Evolutionary conservation across 208 protist genomes (phyloP), one percentile per base, ranked within the genome.

Genomic region (Trypanosoma congolense): DNA sequence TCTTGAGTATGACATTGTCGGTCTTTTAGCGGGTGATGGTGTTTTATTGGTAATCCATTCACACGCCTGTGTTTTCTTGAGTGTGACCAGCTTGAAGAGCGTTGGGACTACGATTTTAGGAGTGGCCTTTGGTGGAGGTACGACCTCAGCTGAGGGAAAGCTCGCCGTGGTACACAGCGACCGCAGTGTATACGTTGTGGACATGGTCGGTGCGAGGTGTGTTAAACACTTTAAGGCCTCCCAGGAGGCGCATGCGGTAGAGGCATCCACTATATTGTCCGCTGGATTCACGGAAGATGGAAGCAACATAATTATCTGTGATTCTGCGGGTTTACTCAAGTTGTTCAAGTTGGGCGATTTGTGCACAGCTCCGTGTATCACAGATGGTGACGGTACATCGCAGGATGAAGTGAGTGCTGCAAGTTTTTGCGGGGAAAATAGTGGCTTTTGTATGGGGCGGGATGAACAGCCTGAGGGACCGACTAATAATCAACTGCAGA

Each of bases 401-500:
- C 2, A 26, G 2, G 33, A 22, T 8, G 24, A 43, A 9, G n/a
- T 18, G 12, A 35, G 18, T 24, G 33, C 61, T 3, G 28, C 29
- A 35, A 14, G 54, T 24, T 44, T 54, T 33, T 29, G 41, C 2
- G 9, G 31, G 28, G 54, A 56, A 50, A 14, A 19, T n/a, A 30
- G 38, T 14, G 18, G 18, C 9, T 42, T n/a, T 61, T 70, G 64
- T 16, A 54, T 1, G 24, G 31, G 29, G 19, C 73, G 83, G 24
- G 74, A 74, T 30, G 48, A 38, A 12, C 86, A 80, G 19, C 73
- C 70, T 16, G 57, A 66, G 9, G 77, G 65, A 0, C 85, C 81
- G 26, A 77, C 85, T 4, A 82, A 51, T 25, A 56, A 54, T 6
- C 74, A 92, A 53, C 73, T 92, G 21, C 62, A 57, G 22, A 70